A percentile compares a stretch with the other conserved stretches of the same genome.
These are phyloP conservation scores for Mortierella sp. DNA, from an alignment of 371 early-diverging fungal genomes.

Conservation along the genomic window DNA sequence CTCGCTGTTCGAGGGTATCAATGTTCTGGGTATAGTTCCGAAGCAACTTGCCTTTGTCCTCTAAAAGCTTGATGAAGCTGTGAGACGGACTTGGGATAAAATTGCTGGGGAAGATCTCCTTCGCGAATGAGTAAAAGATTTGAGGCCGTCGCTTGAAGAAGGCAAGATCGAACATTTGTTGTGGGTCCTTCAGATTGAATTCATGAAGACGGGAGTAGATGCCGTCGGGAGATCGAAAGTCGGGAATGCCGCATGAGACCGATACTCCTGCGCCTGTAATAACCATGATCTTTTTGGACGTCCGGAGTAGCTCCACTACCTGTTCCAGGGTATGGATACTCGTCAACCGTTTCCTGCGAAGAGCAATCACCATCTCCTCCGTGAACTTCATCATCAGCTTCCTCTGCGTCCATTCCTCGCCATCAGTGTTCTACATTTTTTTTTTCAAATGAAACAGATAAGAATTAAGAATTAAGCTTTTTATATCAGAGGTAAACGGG, in stretches of 20 bases:
- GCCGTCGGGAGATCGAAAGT: constrained; percentile 97
- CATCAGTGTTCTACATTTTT: neutral
- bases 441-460: neutral
- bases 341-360: constrained; percentile 69
- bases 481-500: neutral
- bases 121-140: constrained; percentile 94
- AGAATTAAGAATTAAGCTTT: neutral
- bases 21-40: constrained; percentile 99
- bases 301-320: constrained; percentile 74
- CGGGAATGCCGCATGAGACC: constrained; percentile 98
- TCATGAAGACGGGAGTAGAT: constrained; percentile 89
- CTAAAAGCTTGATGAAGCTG: constrained; percentile 90
- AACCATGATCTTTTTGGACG: constrained; percentile 86
- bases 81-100: constrained; percentile 95
- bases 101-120: constrained; percentile 90
- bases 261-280: constrained; percentile 96
- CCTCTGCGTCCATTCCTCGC: constrained; percentile 30
- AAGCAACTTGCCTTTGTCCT: constrained; percentile 85
- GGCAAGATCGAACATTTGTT: constrained; percentile 94
- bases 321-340: constrained; percentile 80
- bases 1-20: constrained; percentile 95
- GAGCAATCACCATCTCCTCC: constrained; percentile 65
- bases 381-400: constrained; percentile 69
- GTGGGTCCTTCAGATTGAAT: constrained; percentile 84
- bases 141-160: constrained; percentile 89